phyloP scores from a whole-genome alignment of 345 rosid species.

The Mercurialis annua region DNA sequence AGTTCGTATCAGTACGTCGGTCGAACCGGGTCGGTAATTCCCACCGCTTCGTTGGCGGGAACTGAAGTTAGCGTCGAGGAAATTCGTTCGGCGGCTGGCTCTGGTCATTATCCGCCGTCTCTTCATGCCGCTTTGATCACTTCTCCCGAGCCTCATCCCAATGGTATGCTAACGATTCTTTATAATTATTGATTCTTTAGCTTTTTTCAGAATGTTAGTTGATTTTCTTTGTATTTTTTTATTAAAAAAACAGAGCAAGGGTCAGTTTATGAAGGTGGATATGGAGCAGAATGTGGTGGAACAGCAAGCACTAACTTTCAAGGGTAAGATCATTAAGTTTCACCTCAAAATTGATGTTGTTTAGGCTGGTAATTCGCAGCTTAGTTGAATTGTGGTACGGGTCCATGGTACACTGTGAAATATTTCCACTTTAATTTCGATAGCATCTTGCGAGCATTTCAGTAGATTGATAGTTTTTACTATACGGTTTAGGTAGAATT shows the following conservation, averaged over 20 bases:
- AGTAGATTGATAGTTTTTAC: not conserved
- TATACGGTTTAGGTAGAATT: not conserved
- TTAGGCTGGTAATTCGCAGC: not conserved
- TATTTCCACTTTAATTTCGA: not conserved
- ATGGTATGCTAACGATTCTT: too few species aligned
- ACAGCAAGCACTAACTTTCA: slow-evolving; percentile 34
- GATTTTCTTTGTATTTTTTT: too few species aligned
- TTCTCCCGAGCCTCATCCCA: slow-evolving; percentile 60
- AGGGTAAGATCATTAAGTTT: slow-evolving; percentile 30
- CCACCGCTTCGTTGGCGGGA: slow-evolving; percentile 61
- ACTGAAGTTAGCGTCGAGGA: slow-evolving; percentile 81
- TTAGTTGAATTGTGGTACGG: not conserved
- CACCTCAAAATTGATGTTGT: not conserved
- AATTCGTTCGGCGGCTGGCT: slow-evolving; percentile 69
- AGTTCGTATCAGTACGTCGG: slow-evolving; percentile 78
- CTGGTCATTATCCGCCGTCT: slow-evolving; percentile 63
- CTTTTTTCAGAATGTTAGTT: not conserved
- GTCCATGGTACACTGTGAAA: too few species aligned
- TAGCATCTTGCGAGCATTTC: not conserved
- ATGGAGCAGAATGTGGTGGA: slow-evolving; percentile 50
- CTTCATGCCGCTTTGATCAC: slow-evolving; percentile 67
- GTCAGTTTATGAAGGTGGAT: slow-evolving; percentile 49
- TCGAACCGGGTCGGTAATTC: slow-evolving; percentile 58
- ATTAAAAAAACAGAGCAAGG: slow-evolving; percentile 48
- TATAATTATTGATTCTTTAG: not conserved